Evolutionary conservation across 257 asterid species (phyloP).

Genomic region (Pogostemon cablin): DNA sequence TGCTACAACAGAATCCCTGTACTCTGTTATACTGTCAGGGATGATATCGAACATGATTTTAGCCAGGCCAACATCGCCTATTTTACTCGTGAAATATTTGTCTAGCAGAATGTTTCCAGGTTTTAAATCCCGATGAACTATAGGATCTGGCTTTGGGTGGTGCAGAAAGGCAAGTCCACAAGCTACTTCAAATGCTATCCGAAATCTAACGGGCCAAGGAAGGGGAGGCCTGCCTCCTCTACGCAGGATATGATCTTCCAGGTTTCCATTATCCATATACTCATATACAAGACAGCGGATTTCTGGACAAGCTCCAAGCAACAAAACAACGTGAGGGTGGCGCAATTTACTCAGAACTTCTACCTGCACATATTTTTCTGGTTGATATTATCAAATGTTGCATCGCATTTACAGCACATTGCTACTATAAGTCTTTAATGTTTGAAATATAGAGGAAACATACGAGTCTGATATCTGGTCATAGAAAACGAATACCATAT

Average conservation of each 20-base stretch:
- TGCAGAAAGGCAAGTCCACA: slow-evolving; percentile 90
- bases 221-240: slow-evolving; percentile 50
- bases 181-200: slow-evolving; percentile 80
- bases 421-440: background rate
- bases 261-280: slow-evolving; percentile 83
- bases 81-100: slow-evolving; percentile 64
- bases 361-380: slow-evolving; percentile 51
- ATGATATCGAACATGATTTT: slow-evolving; percentile 59
- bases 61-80: slow-evolving; percentile 90
- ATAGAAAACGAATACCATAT: background rate
- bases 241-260: slow-evolving; percentile 62
- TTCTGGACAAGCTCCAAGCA: slow-evolving; percentile 94
- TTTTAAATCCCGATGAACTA: slow-evolving; percentile 85
- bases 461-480: background rate
- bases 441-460: background rate
- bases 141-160: slow-evolving; percentile 75
- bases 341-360: slow-evolving; percentile 83
- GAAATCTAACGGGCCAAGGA: slow-evolving; percentile 77
- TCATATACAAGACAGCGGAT: slow-evolving; percentile 75
- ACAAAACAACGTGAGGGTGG: slow-evolving; percentile 75
- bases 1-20: slow-evolving; percentile 69
- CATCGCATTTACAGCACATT: background rate
- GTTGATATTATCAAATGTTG: slow-evolving; percentile 7
- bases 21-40: slow-evolving; percentile 82
- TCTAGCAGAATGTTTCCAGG: slow-evolving; percentile 87